These are phyloP conservation scores for Alternaria postmessia DNA, from an alignment of 2,329 filamentous ascomycete genomes.

Conservation along the genomic window DNA sequence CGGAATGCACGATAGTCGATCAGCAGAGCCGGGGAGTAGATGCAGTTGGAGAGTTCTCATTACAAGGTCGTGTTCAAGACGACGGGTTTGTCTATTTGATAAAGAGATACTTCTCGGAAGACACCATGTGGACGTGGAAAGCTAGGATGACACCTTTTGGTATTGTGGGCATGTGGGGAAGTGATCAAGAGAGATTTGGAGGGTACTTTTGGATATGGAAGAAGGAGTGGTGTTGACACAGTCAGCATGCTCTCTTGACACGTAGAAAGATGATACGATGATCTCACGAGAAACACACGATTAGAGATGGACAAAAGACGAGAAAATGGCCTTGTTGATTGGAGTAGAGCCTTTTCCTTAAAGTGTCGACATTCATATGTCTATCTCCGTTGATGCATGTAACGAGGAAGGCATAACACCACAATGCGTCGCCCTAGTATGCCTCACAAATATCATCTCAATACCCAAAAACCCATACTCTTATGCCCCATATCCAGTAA, in stretches of 20 bases:
- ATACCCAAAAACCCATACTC: background rate
- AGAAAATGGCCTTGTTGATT: background rate
- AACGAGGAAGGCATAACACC: background rate
- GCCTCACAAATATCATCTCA: background rate
- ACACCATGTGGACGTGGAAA: conserved; percentile 23
- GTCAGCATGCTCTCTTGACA: no score
- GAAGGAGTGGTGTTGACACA: conserved; percentile 25
- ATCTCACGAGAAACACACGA: background rate
- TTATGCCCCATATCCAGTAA: background rate
- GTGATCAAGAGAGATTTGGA: conserved; percentile 15
- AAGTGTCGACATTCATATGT: background rate
- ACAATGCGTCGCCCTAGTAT: background rate
- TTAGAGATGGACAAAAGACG: background rate
- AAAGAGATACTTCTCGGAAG: conserved; percentile 23
- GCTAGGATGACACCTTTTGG: conserved; percentile 35
- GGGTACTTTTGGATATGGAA: conserved; percentile 42
- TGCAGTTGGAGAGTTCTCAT: conserved; percentile 21
- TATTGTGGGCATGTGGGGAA: conserved; percentile 33
- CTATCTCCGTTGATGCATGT: background rate
- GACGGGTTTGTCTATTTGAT: conserved; percentile 24
- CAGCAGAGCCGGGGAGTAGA: conserved; percentile 24
- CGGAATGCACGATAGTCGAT: conserved; percentile 11
- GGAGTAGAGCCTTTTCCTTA: no score
- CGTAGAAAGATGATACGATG: background rate
- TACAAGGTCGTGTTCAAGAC: conserved; percentile 22